Evolutionary conservation across 768 basidiomycete genomes (phyloP).

Genomic region (Termitomyces sp.): DNA sequence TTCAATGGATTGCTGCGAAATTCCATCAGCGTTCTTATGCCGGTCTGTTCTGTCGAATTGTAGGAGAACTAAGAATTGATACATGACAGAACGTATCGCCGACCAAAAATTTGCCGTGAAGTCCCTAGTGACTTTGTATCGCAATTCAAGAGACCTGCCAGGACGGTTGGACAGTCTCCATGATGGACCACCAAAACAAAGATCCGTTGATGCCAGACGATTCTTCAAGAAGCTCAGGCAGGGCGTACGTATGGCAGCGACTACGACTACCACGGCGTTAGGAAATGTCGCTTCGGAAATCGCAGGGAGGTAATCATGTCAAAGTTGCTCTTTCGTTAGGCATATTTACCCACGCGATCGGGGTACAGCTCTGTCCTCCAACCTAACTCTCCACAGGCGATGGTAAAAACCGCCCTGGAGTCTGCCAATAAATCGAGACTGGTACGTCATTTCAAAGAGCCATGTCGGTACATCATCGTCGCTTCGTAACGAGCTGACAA

Average conservation of each 20-base stretch:
- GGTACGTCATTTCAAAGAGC: conserved; percentile 24
- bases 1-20: conserved; percentile 81
- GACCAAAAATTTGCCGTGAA: conserved; percentile 78
- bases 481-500: conserved; percentile 5
- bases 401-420: conserved; percentile 73
- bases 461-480: not conserved
- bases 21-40: conserved; percentile 73
- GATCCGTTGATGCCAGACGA: conserved; percentile 46
- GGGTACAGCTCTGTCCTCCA: conserved; percentile 64
- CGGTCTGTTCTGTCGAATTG: conserved; percentile 2
- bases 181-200: conserved; percentile 27
- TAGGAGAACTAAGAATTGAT: not conserved
- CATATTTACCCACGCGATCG: not conserved
- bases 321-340: not conserved
- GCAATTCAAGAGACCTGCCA: conserved; percentile 67
- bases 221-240: conserved; percentile 67
- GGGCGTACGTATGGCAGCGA: conserved; percentile 67
- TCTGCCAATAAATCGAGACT: conserved; percentile 76
- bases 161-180: conserved; percentile 62
- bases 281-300: conserved; percentile 55
- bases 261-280: conserved; percentile 72
- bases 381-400: conserved; percentile 79
- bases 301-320: conserved; percentile 36
- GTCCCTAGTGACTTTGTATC: conserved; percentile 70
- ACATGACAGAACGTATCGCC: conserved; percentile 60